phyloP scores from a whole-genome alignment of 2,329 filamentous ascomycete genomes.

The Myriosclerotinia duriaeana region DNA sequence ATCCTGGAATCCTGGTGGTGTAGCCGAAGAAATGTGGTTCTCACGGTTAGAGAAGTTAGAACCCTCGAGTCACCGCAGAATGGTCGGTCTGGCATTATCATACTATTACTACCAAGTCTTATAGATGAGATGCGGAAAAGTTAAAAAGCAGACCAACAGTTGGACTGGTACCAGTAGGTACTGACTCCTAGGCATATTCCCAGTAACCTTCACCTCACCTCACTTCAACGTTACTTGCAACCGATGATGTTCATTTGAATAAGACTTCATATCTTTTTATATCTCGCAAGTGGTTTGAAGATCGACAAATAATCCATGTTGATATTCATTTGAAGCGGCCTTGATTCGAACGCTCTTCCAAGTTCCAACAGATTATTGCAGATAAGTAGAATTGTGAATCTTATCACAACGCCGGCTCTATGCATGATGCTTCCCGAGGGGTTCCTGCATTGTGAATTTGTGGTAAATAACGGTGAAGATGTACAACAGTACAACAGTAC shows the following conservation, averaged over 20 bases:
- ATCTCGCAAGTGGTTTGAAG: background rate
- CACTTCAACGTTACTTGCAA: constrained; percentile 1
- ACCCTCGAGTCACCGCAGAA: background rate
- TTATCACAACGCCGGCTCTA: constrained; percentile 6
- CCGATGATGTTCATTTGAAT: background rate
- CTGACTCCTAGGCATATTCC: background rate
- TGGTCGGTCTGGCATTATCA: constrained; percentile 8
- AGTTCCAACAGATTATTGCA: constrained; percentile 6
- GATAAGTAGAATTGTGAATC: background rate
- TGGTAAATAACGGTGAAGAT: background rate
- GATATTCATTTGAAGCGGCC: constrained; percentile 13
- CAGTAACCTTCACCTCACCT: background rate
- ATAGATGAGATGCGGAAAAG: background rate
- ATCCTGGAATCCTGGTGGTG: constrained; percentile 12
- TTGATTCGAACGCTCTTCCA: constrained; percentile 14
- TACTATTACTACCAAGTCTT: background rate
- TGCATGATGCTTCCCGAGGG: constrained; percentile 17
- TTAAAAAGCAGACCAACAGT: background rate
- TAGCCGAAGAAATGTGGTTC: constrained; percentile 15
- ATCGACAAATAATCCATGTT: constrained; percentile 16
- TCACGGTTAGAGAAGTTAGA: background rate
- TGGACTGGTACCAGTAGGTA: background rate
- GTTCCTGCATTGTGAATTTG: constrained; percentile 9
- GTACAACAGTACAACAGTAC: background rate
- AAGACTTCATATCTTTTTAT: background rate